Base-by-base conservation (phyloP, 73 alveolate species). In the Symbiodinium pilosum region DNA sequence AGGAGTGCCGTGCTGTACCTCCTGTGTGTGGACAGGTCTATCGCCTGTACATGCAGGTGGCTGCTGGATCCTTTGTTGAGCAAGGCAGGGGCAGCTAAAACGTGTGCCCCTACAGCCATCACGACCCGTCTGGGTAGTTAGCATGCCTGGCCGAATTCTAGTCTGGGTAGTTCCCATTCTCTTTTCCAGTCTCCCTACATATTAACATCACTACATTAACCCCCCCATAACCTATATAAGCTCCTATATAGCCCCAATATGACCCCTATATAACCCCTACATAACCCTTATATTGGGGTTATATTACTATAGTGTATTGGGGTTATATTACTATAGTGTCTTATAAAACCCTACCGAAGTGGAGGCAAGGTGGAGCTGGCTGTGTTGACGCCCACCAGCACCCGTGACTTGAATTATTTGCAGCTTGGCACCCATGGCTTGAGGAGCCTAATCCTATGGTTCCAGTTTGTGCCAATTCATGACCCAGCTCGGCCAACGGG, bases 301-400 rank as follows among this genome's bases (percentile, higher is more conserved):
- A 47, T 16, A 47, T 47, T 16, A 47, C n/a, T n/a, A n/a, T n/a
- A n/a, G n/a, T n/a, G n/a, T n/a, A n/a, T n/a, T n/a, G n/a, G n/a
- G n/a, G n/a, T n/a, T n/a, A n/a, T n/a, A n/a, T n/a, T n/a, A n/a
- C n/a, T n/a, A n/a, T n/a, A n/a, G n/a, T n/a, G n/a, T n/a, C n/a
- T n/a, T n/a, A n/a, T n/a, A n/a, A 47, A 11, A 47, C 64, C 24
- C 64, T 11, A 14, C 71, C 18, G 71, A 54, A 54, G 71, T 54
- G 71, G 71, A 64, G 77, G 77, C 77, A 64, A 64, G 77, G 77
- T 64, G 39, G 77, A 64, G 77, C 36, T 64, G 77, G 77, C 77
- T 64, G 77, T 64, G 77, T 26, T 64, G 77, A 64, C 36, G 77
- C 77, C 41, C 41, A 26, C 77, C 77, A 64, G 77, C 77, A 64